These are phyloP conservation scores for Dioscorea dumetorum DNA, from an alignment of 106 monocot genomes.

Conservation along the genomic window DNA sequence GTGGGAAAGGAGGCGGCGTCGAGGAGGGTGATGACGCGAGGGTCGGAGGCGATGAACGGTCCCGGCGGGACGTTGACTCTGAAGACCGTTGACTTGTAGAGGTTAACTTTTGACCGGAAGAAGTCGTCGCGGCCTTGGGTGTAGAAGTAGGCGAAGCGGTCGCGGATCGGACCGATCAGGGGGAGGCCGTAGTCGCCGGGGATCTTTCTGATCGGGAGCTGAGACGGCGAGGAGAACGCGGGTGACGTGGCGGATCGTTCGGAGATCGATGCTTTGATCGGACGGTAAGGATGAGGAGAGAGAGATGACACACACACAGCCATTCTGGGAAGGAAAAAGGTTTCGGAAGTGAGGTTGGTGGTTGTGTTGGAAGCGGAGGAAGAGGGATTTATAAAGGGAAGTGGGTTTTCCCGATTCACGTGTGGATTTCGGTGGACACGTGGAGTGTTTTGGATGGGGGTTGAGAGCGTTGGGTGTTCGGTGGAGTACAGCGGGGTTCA, in stretches of 20 bases:
- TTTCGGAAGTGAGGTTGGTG: background rate
- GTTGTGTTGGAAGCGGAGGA: background rate
- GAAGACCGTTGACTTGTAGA: conserved; percentile 24
- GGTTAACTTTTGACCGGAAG: conserved; percentile 16
- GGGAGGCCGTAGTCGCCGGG: conserved; percentile 57
- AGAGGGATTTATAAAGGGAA: background rate
- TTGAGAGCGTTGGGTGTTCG: too few relatives aligned
- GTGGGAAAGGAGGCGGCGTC: conserved; percentile 26
- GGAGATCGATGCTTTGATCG: too few relatives aligned
- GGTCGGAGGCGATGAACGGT: conserved; percentile 14
- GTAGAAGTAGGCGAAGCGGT: conserved; percentile 48
- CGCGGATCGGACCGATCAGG: conserved; percentile 30
- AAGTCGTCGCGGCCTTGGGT: conserved; percentile 23
- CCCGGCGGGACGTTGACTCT: conserved; percentile 34
- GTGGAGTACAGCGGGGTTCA: too few relatives aligned
- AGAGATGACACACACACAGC: too few relatives aligned
- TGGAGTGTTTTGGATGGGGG: too few relatives aligned
- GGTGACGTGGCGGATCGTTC: too few relatives aligned
- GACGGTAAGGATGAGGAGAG: too few relatives aligned
- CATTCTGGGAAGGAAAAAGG: too few relatives aligned
- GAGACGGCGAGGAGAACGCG: background rate
- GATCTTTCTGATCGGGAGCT: conserved; percentile 27
- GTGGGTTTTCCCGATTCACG: too few relatives aligned
- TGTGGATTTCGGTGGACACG: background rate
- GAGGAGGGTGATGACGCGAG: conserved; percentile 22